Evolutionary conservation across 1,284 basidiomycete species (phyloP).

Genomic region (Boletus subluridellus): DNA sequence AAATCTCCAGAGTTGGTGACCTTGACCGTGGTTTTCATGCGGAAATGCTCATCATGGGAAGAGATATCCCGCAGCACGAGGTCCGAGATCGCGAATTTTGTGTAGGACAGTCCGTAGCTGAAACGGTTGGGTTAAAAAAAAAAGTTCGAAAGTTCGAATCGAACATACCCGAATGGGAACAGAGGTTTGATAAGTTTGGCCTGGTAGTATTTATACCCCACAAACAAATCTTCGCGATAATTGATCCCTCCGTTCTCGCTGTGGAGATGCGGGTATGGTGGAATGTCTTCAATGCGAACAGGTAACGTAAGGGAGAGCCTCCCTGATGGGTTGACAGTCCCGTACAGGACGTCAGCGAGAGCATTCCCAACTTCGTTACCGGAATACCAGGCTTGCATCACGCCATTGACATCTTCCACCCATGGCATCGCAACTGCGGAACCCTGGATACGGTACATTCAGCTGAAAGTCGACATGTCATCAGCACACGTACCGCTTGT

Average conservation of each 20-base stretch:
- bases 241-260: not conserved
- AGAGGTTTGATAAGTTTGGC: not conserved
- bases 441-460: constrained; percentile 39
- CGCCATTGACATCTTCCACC: not conserved
- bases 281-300: not conserved
- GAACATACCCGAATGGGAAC: not conserved
- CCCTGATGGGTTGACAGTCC: not conserved
- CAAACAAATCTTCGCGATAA: not conserved
- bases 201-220: not conserved
- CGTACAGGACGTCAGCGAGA: not conserved
- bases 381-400: not conserved
- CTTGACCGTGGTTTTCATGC: not conserved
- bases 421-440: constrained; percentile 48
- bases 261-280: not conserved
- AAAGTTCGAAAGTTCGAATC: not conserved
- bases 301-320: not conserved
- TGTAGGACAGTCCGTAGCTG: not conserved
- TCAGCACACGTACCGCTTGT: not conserved
- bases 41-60: not conserved
- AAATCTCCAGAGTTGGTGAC: not conserved
- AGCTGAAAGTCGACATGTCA: not conserved
- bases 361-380: not conserved
- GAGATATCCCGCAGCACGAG: not conserved
- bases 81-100: not conserved
- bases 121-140: not conserved